Conservation (phyloP, 2,329 filamentous ascomycete species). For the Diaporthe humulicola region DNA sequence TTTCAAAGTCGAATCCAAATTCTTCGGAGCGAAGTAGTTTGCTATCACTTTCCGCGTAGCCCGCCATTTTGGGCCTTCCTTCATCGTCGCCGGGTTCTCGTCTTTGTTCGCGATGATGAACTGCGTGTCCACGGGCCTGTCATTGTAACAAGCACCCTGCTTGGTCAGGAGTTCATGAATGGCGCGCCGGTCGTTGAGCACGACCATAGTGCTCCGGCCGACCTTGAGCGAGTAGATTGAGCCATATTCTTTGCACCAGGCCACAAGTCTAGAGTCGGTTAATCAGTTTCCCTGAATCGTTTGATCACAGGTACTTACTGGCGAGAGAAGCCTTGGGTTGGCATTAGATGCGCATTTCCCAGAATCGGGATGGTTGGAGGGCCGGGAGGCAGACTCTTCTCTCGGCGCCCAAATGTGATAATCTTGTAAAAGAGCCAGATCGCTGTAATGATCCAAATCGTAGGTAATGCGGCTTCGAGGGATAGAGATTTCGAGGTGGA, state of each 20-base stretch:
- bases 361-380: slow-evolving; percentile 54
- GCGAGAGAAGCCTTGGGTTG: slow-evolving; percentile 39
- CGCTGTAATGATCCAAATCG: neutral
- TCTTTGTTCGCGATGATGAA: slow-evolving; percentile 56
- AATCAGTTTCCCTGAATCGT: neutral
- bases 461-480: slow-evolving; percentile 6
- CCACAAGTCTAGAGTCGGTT: slow-evolving; percentile 48
- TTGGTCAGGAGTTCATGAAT: slow-evolving; percentile 58
- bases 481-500: neutral
- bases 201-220: slow-evolving; percentile 51
- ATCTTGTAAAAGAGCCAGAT: slow-evolving; percentile 22
- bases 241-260: slow-evolving; percentile 54
- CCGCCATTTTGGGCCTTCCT: slow-evolving; percentile 58
- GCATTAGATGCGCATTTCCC: slow-evolving; percentile 55
- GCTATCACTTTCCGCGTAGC: slow-evolving; percentile 55
- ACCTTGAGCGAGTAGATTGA: slow-evolving; percentile 54
- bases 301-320: neutral
- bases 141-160: slow-evolving; percentile 54
- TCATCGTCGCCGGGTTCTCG: slow-evolving; percentile 56
- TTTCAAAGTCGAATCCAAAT: slow-evolving; percentile 4
- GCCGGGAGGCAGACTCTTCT: slow-evolving; percentile 43
- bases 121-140: slow-evolving; percentile 54
- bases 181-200: slow-evolving; percentile 53
- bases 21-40: slow-evolving; percentile 48
- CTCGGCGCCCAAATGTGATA: slow-evolving; percentile 28